A percentile compares a stretch with the other conserved stretches of the same genome.
Conservation (phyloP, 129 eudicot species). For the Mikania micrantha region DNA sequence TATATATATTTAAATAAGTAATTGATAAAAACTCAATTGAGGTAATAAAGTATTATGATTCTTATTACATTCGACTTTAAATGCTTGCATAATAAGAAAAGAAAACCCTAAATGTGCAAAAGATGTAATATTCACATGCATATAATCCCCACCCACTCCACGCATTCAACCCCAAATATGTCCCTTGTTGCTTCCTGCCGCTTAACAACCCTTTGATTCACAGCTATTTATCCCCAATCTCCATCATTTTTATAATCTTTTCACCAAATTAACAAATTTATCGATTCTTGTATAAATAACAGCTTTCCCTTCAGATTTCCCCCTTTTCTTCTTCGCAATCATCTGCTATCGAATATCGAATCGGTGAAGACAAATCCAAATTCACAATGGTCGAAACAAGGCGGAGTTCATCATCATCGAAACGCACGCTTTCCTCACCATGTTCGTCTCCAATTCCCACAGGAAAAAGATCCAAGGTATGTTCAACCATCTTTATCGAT, state of each 20-base stretch:
- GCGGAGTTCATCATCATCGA: constrained; percentile 69
- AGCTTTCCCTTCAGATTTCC: constrained; percentile 25
- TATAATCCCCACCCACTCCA: constrained; percentile 15
- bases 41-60: no score
- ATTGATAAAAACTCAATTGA: not conserved
- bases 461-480: constrained; percentile 76
- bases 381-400: constrained; percentile 76
- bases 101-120: no score
- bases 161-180: constrained; percentile 17
- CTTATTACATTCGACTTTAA: no score
- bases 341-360: constrained; percentile 17
- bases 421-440: constrained; percentile 61
- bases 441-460: constrained; percentile 50
- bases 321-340: constrained; percentile 23
- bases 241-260: constrained; percentile 9
- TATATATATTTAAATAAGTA: no score
- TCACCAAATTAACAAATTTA: not conserved
- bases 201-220: constrained; percentile 16
- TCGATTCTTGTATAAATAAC: not conserved
- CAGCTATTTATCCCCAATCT: constrained; percentile 14
- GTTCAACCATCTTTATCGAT: no score
- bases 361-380: constrained; percentile 14
- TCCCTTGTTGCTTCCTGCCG: constrained; percentile 25
- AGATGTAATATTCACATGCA: not conserved
- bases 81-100: no score